Evolutionary conservation across 768 basidiomycete genomes (phyloP).

Genomic region (Termitomyces sp.): DNA sequence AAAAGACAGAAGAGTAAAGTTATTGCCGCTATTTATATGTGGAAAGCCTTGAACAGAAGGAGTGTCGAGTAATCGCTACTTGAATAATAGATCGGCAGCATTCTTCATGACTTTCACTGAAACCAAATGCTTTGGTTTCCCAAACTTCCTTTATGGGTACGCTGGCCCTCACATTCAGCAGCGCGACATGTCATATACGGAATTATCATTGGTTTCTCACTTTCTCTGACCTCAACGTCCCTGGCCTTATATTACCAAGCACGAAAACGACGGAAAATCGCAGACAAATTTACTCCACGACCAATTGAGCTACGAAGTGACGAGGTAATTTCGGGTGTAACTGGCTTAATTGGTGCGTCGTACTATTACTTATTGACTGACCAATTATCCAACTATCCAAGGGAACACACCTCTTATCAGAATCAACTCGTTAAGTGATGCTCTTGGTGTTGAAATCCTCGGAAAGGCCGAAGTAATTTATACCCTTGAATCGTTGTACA

Average conservation of each 20-base stretch:
- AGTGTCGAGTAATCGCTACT: neutral
- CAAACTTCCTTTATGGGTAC: slow-evolving; percentile 25
- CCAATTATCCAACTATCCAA: slow-evolving; percentile 20
- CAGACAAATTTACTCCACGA: slow-evolving; percentile 33
- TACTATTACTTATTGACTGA: neutral
- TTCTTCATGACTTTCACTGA: slow-evolving; percentile 11
- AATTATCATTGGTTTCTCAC: slow-evolving; percentile 66
- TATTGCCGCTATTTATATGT: neutral
- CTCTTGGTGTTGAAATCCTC: slow-evolving; percentile 88
- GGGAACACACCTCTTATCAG: slow-evolving; percentile 93
- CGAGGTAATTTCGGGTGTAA: slow-evolving; percentile 75
- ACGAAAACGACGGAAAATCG: slow-evolving; percentile 40
- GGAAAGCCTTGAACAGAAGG: neutral
- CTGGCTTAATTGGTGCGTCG: slow-evolving; percentile 74
- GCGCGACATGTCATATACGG: slow-evolving; percentile 33
- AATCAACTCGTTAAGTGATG: slow-evolving; percentile 88
- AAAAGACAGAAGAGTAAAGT: neutral
- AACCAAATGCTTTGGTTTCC: slow-evolving; percentile 17
- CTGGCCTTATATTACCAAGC: slow-evolving; percentile 47
- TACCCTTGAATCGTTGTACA: neutral
- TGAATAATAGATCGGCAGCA: slow-evolving; percentile 4
- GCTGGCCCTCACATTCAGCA: slow-evolving; percentile 29
- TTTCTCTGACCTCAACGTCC: slow-evolving; percentile 70
- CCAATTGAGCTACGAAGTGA: slow-evolving; percentile 71
- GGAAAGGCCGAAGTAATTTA: slow-evolving; percentile 84